phyloP scores from a whole-genome alignment of 2,329 filamentous ascomycete species.

The Exophiala aquamarina region DNA sequence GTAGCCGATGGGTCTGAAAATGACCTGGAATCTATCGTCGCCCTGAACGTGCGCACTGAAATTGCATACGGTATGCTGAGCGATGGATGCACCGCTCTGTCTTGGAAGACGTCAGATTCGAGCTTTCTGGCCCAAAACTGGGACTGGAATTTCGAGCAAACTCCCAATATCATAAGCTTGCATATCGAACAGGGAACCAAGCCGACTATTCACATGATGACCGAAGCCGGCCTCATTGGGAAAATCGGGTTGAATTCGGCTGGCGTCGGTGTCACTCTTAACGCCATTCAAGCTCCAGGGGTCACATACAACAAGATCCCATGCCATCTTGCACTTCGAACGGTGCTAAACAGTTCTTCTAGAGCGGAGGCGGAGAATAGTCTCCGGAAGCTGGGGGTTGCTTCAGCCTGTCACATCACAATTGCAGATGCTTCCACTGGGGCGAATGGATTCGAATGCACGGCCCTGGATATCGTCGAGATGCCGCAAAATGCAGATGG shows the following conservation, averaged over 20 bases:
- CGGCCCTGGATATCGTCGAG: slow-evolving; percentile 30
- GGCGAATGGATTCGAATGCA: slow-evolving; percentile 52
- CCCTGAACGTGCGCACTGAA: slow-evolving; percentile 60
- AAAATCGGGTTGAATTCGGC: slow-evolving; percentile 58
- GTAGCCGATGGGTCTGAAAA: slow-evolving; percentile 54
- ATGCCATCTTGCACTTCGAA: slow-evolving; percentile 55
- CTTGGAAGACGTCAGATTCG: slow-evolving; percentile 45
- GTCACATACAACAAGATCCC: slow-evolving; percentile 50
- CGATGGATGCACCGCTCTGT: slow-evolving; percentile 59
- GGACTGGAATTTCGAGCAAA: slow-evolving; percentile 55
- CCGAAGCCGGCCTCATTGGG: slow-evolving; percentile 58
- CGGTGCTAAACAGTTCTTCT: slow-evolving; percentile 51
- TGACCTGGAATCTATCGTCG: slow-evolving; percentile 54
- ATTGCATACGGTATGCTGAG: slow-evolving; percentile 58
- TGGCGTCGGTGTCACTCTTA: slow-evolving; percentile 57
- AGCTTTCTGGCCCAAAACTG: slow-evolving; percentile 57
- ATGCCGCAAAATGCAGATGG: slow-evolving; percentile 28
- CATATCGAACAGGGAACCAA: slow-evolving; percentile 46
- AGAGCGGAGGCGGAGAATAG: slow-evolving; percentile 46
- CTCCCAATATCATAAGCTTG: slow-evolving; percentile 52
- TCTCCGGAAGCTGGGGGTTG: slow-evolving; percentile 50
- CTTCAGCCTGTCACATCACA: slow-evolving; percentile 55
- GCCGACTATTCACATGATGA: slow-evolving; percentile 55
- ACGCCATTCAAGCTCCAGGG: slow-evolving; percentile 55
- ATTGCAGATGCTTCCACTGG: slow-evolving; percentile 48